These are phyloP conservation scores for Aquilaria sinensis DNA, from an alignment of 345 rosid genomes.

Conservation along the genomic window DNA sequence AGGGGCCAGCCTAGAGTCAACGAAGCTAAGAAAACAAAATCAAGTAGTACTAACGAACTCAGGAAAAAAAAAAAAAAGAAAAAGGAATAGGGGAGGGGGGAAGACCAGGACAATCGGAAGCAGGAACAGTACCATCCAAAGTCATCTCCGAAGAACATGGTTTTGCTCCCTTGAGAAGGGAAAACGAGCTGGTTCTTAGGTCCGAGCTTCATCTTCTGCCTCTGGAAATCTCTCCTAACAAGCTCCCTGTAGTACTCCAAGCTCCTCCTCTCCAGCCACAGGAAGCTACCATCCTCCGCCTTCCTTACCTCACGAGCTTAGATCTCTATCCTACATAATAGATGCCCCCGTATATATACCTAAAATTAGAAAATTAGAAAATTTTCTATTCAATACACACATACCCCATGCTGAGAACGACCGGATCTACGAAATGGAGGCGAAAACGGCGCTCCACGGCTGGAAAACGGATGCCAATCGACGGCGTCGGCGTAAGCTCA, in stretches of 20 bases:
- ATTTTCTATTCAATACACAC: too few relatives aligned
- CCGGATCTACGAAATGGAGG: too few relatives aligned
- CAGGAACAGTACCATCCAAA: conserved; percentile 57
- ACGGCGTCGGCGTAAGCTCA: too few relatives aligned
- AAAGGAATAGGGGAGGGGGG: neutral
- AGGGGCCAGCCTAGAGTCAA: too few relatives aligned
- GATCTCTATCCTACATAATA: too few relatives aligned
- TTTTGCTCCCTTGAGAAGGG: conserved; percentile 79
- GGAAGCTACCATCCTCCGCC: conserved; percentile 11
- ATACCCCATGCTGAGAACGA: too few relatives aligned
- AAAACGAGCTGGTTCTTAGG: conserved; percentile 42
- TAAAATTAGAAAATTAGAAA: too few relatives aligned
- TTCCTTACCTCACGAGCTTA: conserved; percentile 38
- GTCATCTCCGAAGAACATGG: conserved; percentile 59
- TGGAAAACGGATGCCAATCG: too few relatives aligned
- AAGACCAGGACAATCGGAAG: conserved; percentile 3
- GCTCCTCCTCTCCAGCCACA: conserved; percentile 56
- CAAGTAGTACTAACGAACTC: neutral
- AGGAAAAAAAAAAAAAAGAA: neutral
- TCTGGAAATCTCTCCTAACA: conserved; percentile 37
- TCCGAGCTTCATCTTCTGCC: conserved; percentile 80
- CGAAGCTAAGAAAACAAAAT: too few relatives aligned
- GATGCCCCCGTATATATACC: too few relatives aligned
- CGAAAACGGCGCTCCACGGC: too few relatives aligned
- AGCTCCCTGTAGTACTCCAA: conserved; percentile 52